phyloP scores from a whole-genome alignment of 345 rosid species.

The Salix brachista region DNA sequence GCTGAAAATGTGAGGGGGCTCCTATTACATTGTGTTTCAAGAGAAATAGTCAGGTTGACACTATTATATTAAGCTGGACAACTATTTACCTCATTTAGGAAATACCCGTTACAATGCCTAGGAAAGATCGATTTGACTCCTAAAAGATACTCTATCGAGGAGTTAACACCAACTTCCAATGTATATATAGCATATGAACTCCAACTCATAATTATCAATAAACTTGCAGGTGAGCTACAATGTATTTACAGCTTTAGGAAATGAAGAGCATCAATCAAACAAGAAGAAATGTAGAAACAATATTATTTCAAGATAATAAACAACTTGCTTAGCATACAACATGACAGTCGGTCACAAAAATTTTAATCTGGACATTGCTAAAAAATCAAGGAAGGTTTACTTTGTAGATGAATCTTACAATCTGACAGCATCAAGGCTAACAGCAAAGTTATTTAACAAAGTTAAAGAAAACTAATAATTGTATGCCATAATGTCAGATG shows the following conservation, averaged over 20 bases:
- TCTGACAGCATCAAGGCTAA: background rate
- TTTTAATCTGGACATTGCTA: background rate
- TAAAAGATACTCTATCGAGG: background rate
- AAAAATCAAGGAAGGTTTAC: background rate
- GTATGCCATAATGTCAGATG: background rate
- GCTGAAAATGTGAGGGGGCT: background rate
- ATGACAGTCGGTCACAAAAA: background rate
- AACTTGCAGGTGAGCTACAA: background rate
- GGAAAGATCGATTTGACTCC: background rate
- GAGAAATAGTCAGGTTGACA: background rate
- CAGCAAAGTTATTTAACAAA: slow-evolving; percentile 16
- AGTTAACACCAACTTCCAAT: background rate
- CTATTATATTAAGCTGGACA: background rate
- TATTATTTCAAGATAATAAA: background rate
- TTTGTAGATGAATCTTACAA: background rate
- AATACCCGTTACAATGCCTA: background rate
- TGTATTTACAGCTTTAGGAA: background rate
- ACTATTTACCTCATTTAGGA: background rate
- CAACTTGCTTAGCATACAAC: background rate
- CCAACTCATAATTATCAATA: background rate
- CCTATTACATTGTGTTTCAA: background rate
- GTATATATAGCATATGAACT: background rate
- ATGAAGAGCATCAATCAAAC: background rate
- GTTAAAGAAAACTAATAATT: background rate
- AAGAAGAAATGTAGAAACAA: background rate